Evolutionary conservation across 139 green algal species (phyloP).

Genomic region (Astrephomene gubernaculifera): DNA sequence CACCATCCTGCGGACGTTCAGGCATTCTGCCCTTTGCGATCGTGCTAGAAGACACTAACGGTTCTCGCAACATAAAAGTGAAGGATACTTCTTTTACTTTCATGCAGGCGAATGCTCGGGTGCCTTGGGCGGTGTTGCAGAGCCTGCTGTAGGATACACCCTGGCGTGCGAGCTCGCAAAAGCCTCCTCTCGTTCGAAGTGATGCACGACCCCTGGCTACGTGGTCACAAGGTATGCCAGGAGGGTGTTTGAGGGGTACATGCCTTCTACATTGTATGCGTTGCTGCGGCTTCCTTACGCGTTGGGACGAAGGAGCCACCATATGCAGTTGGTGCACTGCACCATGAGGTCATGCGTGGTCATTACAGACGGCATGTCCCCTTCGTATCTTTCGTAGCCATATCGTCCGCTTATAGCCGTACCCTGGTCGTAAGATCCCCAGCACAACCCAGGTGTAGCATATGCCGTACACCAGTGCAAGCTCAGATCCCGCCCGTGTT

Average conservation of each 20-base stretch:
- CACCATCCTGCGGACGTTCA: background rate
- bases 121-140: background rate
- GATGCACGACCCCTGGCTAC: conserved; percentile 34
- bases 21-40: background rate
- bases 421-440: background rate
- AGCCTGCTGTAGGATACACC: background rate
- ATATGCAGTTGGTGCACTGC: too few species aligned
- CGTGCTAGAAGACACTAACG: background rate
- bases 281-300: background rate
- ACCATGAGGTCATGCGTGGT: too few species aligned
- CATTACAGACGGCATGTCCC: too few species aligned
- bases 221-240: conserved; percentile 16
- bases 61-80: background rate
- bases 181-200: conserved; percentile 12
- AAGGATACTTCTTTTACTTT: background rate
- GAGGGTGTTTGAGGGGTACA: background rate
- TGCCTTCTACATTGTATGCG: background rate
- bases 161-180: background rate
- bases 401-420: background rate
- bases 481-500: background rate
- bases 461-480: background rate
- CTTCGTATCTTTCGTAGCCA: background rate
- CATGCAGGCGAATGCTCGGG: background rate
- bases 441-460: background rate
- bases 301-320: too few species aligned